Conservation (phyloP, 148 eudicot genomes). For the Pharnaceum exiguum region DNA sequence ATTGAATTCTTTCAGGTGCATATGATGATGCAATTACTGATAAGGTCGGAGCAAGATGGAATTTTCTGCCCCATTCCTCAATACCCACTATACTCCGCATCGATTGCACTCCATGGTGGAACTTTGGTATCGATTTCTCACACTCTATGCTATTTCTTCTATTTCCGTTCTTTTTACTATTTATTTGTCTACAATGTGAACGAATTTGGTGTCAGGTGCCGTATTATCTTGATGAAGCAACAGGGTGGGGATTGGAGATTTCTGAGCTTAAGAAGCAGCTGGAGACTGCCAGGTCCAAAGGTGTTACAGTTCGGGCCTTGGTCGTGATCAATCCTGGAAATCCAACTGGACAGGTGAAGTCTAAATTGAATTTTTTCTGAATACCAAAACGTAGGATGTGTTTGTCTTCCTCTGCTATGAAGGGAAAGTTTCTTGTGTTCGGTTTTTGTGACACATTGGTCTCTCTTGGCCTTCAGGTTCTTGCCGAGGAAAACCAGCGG, state of each 20-base stretch:
- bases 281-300: constrained; percentile 73
- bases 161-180: too few relatives aligned
- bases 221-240: constrained; percentile 89
- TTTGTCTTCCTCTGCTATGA: not conserved
- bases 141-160: too few relatives aligned
- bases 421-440: not conserved
- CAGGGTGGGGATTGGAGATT: constrained; percentile 87
- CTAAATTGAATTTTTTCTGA: not conserved
- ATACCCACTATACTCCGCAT: constrained; percentile 92
- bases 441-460: constrained; percentile 3
- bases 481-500: constrained; percentile 75
- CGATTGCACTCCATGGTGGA: constrained; percentile 97
- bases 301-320: constrained; percentile 74
- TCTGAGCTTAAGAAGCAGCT: constrained; percentile 78
- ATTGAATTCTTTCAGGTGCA: constrained; percentile 49
- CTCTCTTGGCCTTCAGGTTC: constrained; percentile 47
- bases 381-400: not conserved
- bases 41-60: constrained; percentile 87
- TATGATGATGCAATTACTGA: constrained; percentile 93
- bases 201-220: too few relatives aligned
- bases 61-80: constrained; percentile 95
- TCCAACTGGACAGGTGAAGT: constrained; percentile 89
- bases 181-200: too few relatives aligned
- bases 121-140: constrained; percentile 89
- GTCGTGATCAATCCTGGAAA: constrained; percentile 98